A percentile compares a stretch with the other conserved stretches of the same genome.
Evolutionary conservation across 768 basidiomycete genomes (phyloP).

Genomic region (Cyathus striatus): DNA sequence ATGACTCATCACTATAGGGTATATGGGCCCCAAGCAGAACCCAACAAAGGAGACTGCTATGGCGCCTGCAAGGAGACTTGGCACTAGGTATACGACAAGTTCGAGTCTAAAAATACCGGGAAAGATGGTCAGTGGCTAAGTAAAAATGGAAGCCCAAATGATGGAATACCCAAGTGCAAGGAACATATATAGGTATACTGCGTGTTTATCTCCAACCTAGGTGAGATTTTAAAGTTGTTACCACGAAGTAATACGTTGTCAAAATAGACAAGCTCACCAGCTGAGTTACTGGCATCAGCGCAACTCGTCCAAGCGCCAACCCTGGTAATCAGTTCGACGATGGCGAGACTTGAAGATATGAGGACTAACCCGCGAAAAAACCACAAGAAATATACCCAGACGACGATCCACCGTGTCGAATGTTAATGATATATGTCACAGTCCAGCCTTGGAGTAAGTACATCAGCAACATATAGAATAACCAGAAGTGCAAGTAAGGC

Average conservation of each 20-base stretch:
- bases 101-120: constrained; percentile 32
- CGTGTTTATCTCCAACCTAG: constrained; percentile 28
- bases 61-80: constrained; percentile 44
- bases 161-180: constrained; percentile 32
- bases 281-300: constrained; percentile 45
- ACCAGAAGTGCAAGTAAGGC: background rate
- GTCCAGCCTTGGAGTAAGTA: constrained; percentile 38
- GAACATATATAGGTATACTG: constrained; percentile 24
- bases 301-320: constrained; percentile 47
- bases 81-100: constrained; percentile 48
- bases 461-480: background rate
- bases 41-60: constrained; percentile 45
- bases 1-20: constrained; percentile 36
- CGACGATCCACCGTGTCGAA: constrained; percentile 38
- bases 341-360: background rate
- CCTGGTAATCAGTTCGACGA: constrained; percentile 16
- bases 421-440: constrained; percentile 42
- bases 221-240: no score
- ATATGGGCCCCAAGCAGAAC: constrained; percentile 50
- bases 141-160: no score
- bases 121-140: no score
- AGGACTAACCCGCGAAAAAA: constrained; percentile 13
- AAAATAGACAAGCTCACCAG: no score
- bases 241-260: no score
- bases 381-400: constrained; percentile 34